Conservation (phyloP, 1,139 yeast genomes). For the Blastobotrys petasosporus region DNA sequence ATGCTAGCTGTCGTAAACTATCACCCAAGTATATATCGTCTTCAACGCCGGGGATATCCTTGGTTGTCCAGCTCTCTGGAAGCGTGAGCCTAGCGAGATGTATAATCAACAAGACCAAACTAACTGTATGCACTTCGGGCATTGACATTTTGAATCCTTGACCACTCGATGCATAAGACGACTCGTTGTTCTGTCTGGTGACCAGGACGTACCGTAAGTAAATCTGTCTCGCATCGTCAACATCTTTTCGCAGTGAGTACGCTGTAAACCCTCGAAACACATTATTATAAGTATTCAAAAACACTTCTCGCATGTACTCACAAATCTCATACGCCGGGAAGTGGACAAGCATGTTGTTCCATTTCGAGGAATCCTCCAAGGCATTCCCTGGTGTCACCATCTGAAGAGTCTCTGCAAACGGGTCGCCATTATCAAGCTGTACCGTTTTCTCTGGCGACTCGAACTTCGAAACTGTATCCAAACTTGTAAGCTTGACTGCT, state of each 20-base stretch:
- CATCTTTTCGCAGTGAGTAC: background rate
- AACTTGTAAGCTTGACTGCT: background rate
- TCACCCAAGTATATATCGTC: constrained; percentile 6
- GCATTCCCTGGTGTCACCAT: too few species aligned
- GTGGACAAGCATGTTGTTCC: constrained; percentile 17
- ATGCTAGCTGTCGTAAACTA: constrained; percentile 6
- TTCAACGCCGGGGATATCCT: constrained; percentile 1
- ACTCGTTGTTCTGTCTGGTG: background rate
- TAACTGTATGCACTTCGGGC: constrained; percentile 18
- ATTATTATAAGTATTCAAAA: constrained; percentile 15
- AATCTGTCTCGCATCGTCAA: constrained; percentile 8
- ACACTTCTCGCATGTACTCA: constrained; percentile 15
- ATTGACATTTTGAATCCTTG: background rate
- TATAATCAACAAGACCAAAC: constrained; percentile 17
- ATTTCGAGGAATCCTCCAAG: constrained; percentile 4
- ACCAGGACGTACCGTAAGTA: constrained; percentile 2
- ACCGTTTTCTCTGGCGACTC: background rate
- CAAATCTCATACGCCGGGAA: constrained; percentile 19
- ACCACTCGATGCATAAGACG: background rate
- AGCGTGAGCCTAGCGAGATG: constrained; percentile 17
- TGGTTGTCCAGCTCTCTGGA: constrained; percentile 5
- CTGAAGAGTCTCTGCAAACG: too few species aligned
- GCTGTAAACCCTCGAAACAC: constrained; percentile 16
- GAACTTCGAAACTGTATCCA: background rate
- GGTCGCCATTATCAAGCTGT: background rate